These are phyloP conservation scores for Colletotrichum spinosum DNA, from an alignment of 2,329 filamentous ascomycete species.

Conservation along the genomic window DNA sequence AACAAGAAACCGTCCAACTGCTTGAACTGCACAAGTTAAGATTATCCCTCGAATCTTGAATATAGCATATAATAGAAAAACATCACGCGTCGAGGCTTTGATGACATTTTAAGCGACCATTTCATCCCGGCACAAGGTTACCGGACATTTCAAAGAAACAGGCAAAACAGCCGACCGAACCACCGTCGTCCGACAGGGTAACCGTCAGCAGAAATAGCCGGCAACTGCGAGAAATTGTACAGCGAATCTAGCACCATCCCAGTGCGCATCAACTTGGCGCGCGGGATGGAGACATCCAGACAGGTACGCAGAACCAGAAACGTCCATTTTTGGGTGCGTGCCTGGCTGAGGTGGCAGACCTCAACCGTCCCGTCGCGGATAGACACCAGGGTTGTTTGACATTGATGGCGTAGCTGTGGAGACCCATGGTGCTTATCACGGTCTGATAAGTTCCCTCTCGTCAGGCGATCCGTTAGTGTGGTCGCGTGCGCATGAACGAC, in stretches of 20 bases:
- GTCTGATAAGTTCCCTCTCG: slow-evolving; percentile 26
- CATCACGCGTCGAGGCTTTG: too few species aligned
- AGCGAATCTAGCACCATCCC: neutral
- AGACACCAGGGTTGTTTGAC: slow-evolving; percentile 17
- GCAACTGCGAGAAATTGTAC: too few species aligned
- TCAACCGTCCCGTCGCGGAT: slow-evolving; percentile 12
- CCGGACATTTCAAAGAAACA: slow-evolving; percentile 2
- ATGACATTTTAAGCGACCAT: too few species aligned
- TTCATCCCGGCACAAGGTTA: too few species aligned
- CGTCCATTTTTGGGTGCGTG: slow-evolving; percentile 15
- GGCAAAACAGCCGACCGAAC: neutral
- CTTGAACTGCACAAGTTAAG: too few species aligned
- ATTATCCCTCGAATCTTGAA: too few species aligned
- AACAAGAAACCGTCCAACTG: too few species aligned
- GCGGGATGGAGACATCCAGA: neutral
- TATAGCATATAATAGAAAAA: too few species aligned
- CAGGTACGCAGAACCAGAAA: slow-evolving; percentile 13
- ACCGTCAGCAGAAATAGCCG: neutral
- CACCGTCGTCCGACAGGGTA: neutral
- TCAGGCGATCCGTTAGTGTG: slow-evolving; percentile 11
- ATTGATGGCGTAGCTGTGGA: slow-evolving; percentile 11
- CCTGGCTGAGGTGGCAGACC: slow-evolving; percentile 25
- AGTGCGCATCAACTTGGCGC: slow-evolving; percentile 8
- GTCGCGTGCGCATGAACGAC: slow-evolving; percentile 27
- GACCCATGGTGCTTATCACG: slow-evolving; percentile 13